phyloP scores from a whole-genome alignment of 2,329 filamentous ascomycete genomes.

The Aspergillus awamori region DNA sequence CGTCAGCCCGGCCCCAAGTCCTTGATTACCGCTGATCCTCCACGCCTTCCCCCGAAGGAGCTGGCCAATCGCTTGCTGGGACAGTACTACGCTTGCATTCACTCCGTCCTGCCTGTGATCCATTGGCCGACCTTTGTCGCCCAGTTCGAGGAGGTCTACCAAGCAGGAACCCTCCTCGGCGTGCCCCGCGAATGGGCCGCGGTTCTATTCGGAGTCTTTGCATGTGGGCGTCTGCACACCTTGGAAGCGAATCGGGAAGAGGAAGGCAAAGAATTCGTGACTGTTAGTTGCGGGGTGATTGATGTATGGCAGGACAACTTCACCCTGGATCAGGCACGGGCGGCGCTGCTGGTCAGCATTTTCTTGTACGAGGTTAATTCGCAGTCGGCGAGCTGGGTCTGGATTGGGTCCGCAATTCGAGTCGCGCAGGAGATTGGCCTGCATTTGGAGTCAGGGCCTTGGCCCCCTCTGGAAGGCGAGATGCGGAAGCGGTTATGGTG shows the following conservation, averaged over 20 bases:
- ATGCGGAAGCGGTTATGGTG: constrained; percentile 91
- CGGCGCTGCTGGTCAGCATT: constrained; percentile 72
- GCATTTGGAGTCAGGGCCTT: constrained; percentile 72
- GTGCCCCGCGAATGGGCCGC: constrained; percentile 72
- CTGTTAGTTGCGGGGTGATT: constrained; percentile 68
- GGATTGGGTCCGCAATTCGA: constrained; percentile 77
- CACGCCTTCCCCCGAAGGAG: constrained; percentile 70
- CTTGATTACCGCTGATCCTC: constrained; percentile 57
- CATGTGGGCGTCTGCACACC: constrained; percentile 77
- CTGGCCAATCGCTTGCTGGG: constrained; percentile 72
- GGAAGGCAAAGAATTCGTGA: constrained; percentile 68
- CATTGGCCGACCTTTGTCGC: constrained; percentile 84
- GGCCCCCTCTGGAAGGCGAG: constrained; percentile 76
- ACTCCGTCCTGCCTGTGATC: constrained; percentile 79
- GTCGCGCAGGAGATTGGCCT: constrained; percentile 83
- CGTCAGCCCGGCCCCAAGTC: constrained; percentile 56
- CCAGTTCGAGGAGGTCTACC: constrained; percentile 77
- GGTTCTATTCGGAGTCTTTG: constrained; percentile 80
- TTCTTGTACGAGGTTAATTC: constrained; percentile 85
- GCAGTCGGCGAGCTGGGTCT: constrained; percentile 81
- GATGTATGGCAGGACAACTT: constrained; percentile 83
- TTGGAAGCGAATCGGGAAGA: constrained; percentile 58
- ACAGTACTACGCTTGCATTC: constrained; percentile 75
- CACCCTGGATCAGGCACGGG: constrained; percentile 73
- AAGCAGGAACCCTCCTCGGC: constrained; percentile 61